Percentiles rank a stretch among this genome's conserved stretches.
These are phyloP conservation scores for Colletotrichum sp. DNA, from an alignment of 2,329 filamentous ascomycete genomes.

Conservation along the genomic window DNA sequence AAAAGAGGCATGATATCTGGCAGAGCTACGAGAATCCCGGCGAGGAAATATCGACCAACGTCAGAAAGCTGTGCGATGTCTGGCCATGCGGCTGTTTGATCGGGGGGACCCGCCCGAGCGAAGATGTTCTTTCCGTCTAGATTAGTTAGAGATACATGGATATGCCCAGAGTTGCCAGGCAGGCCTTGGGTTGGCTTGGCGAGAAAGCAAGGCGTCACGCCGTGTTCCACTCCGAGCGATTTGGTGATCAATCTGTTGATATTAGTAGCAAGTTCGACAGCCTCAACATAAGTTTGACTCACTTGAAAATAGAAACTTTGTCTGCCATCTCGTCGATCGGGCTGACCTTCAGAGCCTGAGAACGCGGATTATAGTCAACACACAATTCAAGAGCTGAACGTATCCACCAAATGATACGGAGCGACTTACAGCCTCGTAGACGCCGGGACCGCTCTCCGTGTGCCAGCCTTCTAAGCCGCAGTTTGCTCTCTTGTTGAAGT, in stretches of 20 bases:
- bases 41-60: not conserved
- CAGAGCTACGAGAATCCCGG: constrained; percentile 52
- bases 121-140: not conserved
- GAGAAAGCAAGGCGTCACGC: not conserved
- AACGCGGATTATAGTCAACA: too few species aligned
- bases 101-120: not conserved
- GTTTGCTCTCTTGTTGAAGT: accelerated
- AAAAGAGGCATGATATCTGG: constrained; percentile 79
- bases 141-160: not conserved
- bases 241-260: not conserved
- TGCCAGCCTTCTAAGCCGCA: not conserved
- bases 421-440: not conserved
- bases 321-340: not conserved
- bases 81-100: not conserved
- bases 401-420: too few species aligned
- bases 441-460: not conserved
- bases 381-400: too few species aligned
- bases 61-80: not conserved
- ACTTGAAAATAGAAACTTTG: not conserved
- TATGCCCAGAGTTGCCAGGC: not conserved
- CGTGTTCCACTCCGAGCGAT: not conserved
- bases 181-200: not conserved
- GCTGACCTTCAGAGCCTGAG: not conserved
- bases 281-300: not conserved
- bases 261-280: not conserved